Base-by-base conservation (phyloP, 1,284 basidiomycete species). In the Leccinum pachyderme region DNA sequence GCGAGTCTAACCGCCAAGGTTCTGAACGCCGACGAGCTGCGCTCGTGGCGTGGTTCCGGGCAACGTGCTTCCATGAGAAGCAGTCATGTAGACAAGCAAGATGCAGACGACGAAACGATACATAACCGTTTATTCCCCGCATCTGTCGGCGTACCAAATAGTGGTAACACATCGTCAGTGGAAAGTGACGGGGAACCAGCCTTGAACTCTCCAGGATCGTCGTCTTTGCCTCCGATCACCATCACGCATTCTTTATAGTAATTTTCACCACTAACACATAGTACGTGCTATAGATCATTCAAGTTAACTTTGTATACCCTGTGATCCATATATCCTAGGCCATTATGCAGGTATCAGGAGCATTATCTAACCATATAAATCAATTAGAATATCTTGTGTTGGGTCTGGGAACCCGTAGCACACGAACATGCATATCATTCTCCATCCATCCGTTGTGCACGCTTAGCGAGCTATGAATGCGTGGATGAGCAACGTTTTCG, bases 11-110 rank as follows among this genome's bases (percentile, higher is more conserved):
- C 73, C 3, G 75, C 86, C 28, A 89, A 87, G 66, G 87, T 90
- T n/a, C 74, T 90, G 18, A 84, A 78, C 53, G 82, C 83, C 31
- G 84, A 87, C 57, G 88, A 90, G 62, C 76, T 88, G 47, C 78
- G 81, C 44, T 73, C 75, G 18, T 89, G 85, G 83, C 75, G 76
- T 51, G 78, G 74, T 60, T 73, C 68, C 4, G 67, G 65, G 31
- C 68, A 67, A 57, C 43, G 58, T 8, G 32, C 18, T 41, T 52
- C 51, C 44, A 53, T 44, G 35, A 54, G 61, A 47, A 53, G 54
- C 28, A 13, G 31, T 27, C 46, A 50, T 29, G 22, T 47, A 27
- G 50, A 65, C 45, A 57, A 61, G 49, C 63, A 60, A 12, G 71
- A 69, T 52, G 59, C 52, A 57, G 61, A 69, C 27, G 63, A 67